These are phyloP conservation scores for Penicillium vulpinum DNA, from an alignment of 2,329 filamentous ascomycete species.

Conservation along the genomic window DNA sequence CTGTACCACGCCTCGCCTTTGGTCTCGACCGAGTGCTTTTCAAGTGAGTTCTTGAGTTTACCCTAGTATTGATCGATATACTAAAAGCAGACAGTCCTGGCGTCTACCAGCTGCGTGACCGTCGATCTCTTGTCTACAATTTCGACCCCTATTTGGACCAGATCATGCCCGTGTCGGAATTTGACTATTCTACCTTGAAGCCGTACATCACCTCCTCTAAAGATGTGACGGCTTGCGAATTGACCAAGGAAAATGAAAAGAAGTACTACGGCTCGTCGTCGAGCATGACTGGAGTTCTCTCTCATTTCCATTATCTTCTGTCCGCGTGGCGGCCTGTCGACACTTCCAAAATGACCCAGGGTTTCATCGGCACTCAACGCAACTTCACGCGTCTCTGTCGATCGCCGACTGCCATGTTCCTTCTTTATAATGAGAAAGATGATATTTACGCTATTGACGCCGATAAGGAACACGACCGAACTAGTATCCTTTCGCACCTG, in stretches of 20 bases:
- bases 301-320: conserved; percentile 90
- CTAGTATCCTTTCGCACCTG: conserved; percentile 85
- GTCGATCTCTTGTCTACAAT: conserved; percentile 84
- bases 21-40: conserved; percentile 89
- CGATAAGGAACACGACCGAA: conserved; percentile 84
- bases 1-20: conserved; percentile 66
- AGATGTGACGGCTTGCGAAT: conserved; percentile 68
- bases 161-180: conserved; percentile 91
- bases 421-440: conserved; percentile 77
- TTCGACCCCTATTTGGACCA: conserved; percentile 92
- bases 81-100: conserved; percentile 57
- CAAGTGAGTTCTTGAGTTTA: conserved; percentile 56
- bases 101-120: conserved; percentile 88
- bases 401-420: conserved; percentile 75
- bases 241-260: conserved; percentile 66
- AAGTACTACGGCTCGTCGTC: conserved; percentile 95
- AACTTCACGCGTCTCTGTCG: conserved; percentile 72
- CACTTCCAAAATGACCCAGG: conserved; percentile 63
- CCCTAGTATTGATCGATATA: not conserved
- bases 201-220: conserved; percentile 89
- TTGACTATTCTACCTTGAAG: conserved; percentile 84
- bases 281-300: conserved; percentile 84
- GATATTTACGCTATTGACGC: conserved; percentile 93
- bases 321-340: conserved; percentile 79
- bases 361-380: conserved; percentile 61